Evolutionary conservation across 768 basidiomycete species (phyloP).

Genomic region (Russula ochroleuca): DNA sequence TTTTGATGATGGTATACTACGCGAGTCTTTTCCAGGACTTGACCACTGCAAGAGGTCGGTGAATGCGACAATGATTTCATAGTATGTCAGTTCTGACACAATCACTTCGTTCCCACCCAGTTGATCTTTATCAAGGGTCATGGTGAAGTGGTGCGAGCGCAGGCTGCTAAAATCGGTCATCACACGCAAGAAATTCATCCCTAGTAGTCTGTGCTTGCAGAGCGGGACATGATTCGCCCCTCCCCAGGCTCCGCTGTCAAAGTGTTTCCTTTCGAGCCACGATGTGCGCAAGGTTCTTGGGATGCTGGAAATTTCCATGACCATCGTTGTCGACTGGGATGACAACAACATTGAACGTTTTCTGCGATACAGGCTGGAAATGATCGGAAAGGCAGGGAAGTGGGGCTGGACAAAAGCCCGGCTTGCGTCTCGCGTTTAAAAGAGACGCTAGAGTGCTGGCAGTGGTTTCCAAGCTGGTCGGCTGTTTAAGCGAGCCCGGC

Average conservation of each 20-base stretch:
- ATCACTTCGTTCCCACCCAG: background rate
- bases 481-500: constrained; percentile 28
- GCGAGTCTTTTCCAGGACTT: too few species aligned
- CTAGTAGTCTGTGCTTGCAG: too few species aligned
- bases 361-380: constrained; percentile 13
- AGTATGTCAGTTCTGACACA: background rate
- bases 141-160: too few species aligned
- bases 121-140: background rate
- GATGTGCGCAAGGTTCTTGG: too few species aligned
- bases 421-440: constrained; percentile 5
- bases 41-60: too few species aligned
- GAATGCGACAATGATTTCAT: background rate
- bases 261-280: too few species aligned
- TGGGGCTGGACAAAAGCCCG: background rate
- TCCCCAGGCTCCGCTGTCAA: too few species aligned
- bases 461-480: constrained; percentile 21
- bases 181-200: too few species aligned
- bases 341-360: constrained; percentile 21
- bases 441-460: constrained; percentile 12
- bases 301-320: constrained; percentile 5
- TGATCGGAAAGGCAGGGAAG: constrained; percentile 1
- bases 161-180: too few species aligned
- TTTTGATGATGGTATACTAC: too few species aligned
- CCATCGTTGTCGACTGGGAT: constrained; percentile 2
- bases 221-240: too few species aligned